Evolutionary conservation across 768 basidiomycete species (phyloP), one percentile per base, ranked within the genome.

Genomic region (Boletus rubropictus): DNA sequence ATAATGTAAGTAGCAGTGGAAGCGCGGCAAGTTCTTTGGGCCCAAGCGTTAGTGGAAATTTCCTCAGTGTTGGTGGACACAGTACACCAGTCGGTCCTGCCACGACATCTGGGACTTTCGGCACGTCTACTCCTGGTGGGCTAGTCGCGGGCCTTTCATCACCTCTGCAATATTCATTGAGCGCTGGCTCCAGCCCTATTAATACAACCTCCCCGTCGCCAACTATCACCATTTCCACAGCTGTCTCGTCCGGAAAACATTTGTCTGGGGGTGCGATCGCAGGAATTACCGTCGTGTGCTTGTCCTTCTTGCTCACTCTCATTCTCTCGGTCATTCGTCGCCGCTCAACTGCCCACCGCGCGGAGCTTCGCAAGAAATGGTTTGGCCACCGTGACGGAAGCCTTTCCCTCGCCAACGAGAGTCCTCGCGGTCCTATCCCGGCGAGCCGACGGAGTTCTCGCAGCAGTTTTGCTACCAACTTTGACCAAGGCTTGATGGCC

Each of bases 401-500:
- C 33, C 48, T 45, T 21, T 36, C 45, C 21, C 7, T 48, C 24
- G 45, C 54, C 6, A 29, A 39, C 40, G 53, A 52, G 29, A 47
- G 46, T 32, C 46, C 54, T 37, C 53, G 24, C 29, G 49, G 40
- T 25, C 48, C 56, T 27, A 44, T 33, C 3, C 48, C 51, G 15
- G 31, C 46, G 11, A 67, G 66, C 44, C 59, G 62, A 18, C 52
- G 46, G 36, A 72, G 66, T 39, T 62, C 68, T 3, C 71, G 80
- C 40, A 84, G 82, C 63, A 84, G 81, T 65, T 84, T 84, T 42
- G 83, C 73, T 15, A 83, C 82, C n/a, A 77, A 73, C n/a, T 71
- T 74, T 55, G 79, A 81, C 45, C 74, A 74, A 15, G 69, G 69
- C 7, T 54, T 60, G 44, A 46, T 56, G 39, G 55, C 55, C 44